Evolutionary conservation across 2,329 filamentous ascomycete species (phyloP).

Genomic region (Fusarium multiceps): DNA sequence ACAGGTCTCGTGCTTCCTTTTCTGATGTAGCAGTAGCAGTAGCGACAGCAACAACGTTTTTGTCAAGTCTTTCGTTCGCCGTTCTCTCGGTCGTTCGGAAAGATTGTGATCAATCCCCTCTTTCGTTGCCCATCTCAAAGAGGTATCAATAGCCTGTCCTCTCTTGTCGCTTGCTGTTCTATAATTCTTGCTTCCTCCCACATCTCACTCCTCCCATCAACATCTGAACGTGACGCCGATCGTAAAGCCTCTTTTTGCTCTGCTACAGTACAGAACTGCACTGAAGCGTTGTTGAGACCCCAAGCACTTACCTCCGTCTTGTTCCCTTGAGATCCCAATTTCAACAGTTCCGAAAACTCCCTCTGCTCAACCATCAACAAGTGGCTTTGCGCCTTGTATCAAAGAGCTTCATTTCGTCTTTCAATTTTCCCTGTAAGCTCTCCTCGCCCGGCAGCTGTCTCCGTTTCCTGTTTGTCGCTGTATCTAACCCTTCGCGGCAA

Average conservation of each 20-base stretch:
- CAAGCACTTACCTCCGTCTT: conserved; percentile 14
- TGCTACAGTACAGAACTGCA: conserved; percentile 4
- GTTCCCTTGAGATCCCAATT: conserved; percentile 7
- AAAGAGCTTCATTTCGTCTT: conserved; percentile 16
- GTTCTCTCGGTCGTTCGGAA: conserved; percentile 36
- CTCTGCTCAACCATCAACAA: conserved; percentile 27
- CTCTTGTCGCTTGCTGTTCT: conserved; percentile 19
- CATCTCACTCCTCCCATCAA: conserved; percentile 22
- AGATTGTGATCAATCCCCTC: conserved; percentile 21
- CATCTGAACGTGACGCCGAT: conserved; percentile 32
- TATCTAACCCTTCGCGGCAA: conserved; percentile 22
- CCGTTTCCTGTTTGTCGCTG: conserved; percentile 3
- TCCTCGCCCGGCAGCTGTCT: conserved; percentile 5
- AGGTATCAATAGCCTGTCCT: conserved; percentile 27
- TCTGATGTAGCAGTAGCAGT: conserved; percentile 29
- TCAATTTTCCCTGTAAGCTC: conserved; percentile 30
- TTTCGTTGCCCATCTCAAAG: conserved; percentile 20
- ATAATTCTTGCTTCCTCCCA: conserved; percentile 35
- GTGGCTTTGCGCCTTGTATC: conserved; percentile 25
- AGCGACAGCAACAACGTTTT: conserved; percentile 1
- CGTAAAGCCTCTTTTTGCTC: conserved; percentile 27
- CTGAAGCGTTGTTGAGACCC: conserved; percentile 18
- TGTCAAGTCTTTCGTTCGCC: conserved; percentile 9
- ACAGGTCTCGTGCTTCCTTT: conserved; percentile 38
- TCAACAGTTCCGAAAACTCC: conserved; percentile 23